Conservation (phyloP, 345 rosid genomes). For the Pistacia vera region DNA sequence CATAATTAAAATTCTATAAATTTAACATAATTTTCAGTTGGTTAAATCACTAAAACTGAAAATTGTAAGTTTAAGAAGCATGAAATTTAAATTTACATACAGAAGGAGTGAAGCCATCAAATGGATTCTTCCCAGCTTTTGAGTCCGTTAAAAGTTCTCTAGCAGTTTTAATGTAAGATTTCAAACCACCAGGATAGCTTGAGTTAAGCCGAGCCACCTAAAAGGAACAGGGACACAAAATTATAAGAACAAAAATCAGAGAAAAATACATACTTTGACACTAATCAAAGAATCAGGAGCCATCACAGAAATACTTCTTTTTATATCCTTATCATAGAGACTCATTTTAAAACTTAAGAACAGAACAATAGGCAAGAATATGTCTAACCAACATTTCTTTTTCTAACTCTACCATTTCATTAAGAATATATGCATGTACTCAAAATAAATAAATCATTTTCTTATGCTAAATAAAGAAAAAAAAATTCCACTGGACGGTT, state of each 20-base stretch:
- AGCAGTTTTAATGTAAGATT: slow-evolving; percentile 68
- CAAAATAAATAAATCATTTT: too few relatives aligned
- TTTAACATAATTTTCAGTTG: not conserved
- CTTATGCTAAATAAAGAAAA: not conserved
- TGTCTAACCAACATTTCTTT: not conserved
- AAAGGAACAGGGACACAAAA: not conserved
- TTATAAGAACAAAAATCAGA: not conserved
- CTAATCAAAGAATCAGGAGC: not conserved
- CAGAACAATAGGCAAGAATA: not conserved
- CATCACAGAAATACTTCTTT: not conserved
- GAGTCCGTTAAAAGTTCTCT: slow-evolving; percentile 88
- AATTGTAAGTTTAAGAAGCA: not conserved
- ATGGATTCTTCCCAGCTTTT: slow-evolving; percentile 88
- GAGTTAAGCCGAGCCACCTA: slow-evolving; percentile 76
- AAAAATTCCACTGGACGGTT: not conserved
- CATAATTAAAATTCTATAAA: not conserved
- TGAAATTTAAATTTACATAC: slow-evolving; percentile 39
- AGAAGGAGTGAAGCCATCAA: slow-evolving; percentile 94
- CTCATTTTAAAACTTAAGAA: too few relatives aligned
- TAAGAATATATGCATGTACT: not conserved
- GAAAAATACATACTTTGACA: not conserved
- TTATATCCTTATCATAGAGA: too few relatives aligned
- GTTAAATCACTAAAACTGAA: not conserved
- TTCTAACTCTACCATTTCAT: too few relatives aligned
- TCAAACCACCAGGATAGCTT: slow-evolving; percentile 92